Conservation (phyloP, 1,284 basidiomycete genomes). For the Cutaneotrichosporon cavernicola region DNA sequence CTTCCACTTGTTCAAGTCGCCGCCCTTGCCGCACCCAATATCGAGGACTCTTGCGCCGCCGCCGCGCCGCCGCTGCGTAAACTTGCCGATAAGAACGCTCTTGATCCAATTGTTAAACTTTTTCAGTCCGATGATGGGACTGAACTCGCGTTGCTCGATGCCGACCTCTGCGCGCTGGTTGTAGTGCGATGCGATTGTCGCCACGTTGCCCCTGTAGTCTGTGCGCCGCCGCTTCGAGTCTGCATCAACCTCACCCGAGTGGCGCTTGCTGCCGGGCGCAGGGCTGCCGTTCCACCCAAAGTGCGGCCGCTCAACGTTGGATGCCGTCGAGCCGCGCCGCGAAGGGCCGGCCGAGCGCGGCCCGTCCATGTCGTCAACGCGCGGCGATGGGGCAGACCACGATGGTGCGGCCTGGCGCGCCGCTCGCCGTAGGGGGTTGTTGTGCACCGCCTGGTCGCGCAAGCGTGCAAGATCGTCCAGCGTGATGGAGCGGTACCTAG, state of each 20-base stretch:
- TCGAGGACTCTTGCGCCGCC: conserved; percentile 73
- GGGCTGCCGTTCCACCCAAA: neutral
- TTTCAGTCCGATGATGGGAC: conserved; percentile 93
- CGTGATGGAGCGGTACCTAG: conserved; percentile 32
- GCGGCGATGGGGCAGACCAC: conserved; percentile 43
- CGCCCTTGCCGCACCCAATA: conserved; percentile 96
- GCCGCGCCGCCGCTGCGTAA: conserved; percentile 44
- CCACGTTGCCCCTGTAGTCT: conserved; percentile 37
- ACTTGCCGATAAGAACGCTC: conserved; percentile 85
- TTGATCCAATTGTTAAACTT: conserved; percentile 99
- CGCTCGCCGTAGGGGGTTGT: conserved; percentile 38
- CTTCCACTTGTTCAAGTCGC: conserved; percentile 93
- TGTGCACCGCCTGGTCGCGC: conserved; percentile 24
- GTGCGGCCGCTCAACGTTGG: conserved; percentile 1
- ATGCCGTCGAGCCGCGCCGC: conserved; percentile 18
- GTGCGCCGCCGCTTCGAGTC: conserved; percentile 9
- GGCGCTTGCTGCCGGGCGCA: neutral
- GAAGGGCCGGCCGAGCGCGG: conserved; percentile 13
- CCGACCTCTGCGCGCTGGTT: conserved; percentile 91
- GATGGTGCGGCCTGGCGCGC: conserved; percentile 30
- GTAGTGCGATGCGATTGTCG: conserved; percentile 57
- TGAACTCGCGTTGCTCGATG: conserved; percentile 75
- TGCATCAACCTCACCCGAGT: neutral
- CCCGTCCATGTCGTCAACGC: conserved; percentile 9
- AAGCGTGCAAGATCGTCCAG: conserved; percentile 37